A percentile compares a stretch with the other conserved stretches of the same genome.
Conservation (phyloP, 768 basidiomycete genomes). For the Pleurotus tuoliensis region DNA sequence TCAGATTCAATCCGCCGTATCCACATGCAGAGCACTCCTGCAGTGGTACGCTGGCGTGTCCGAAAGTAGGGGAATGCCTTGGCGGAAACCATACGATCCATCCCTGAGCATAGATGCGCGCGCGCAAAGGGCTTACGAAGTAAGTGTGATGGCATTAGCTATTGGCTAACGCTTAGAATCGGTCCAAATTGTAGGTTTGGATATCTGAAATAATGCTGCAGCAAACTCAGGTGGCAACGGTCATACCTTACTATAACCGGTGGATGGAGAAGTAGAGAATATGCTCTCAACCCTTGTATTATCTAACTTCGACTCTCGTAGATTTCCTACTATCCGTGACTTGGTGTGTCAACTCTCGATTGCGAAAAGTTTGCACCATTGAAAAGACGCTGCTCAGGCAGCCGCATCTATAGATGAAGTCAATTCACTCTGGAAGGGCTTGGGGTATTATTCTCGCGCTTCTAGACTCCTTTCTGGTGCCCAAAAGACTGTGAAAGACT, state of each 20-base stretch:
- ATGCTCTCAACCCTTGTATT: constrained; percentile 4
- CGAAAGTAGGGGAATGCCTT: constrained; percentile 80
- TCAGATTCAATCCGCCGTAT: constrained; percentile 33
- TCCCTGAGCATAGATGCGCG: constrained; percentile 51
- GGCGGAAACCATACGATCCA: constrained; percentile 73
- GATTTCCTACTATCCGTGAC: constrained; percentile 79
- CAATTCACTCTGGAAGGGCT: constrained; percentile 86
- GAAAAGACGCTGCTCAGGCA: constrained; percentile 37
- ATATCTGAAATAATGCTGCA: constrained; percentile 94
- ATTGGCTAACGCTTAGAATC: neutral
- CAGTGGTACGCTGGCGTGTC: constrained; percentile 73
- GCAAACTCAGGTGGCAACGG: constrained; percentile 90
- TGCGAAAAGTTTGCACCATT: neutral
- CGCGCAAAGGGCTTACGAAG: constrained; percentile 90
- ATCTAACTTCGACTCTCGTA: constrained; percentile 21
- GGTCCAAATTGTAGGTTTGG: constrained; percentile 57
- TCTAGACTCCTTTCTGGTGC: constrained; percentile 81
- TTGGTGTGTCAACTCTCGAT: constrained; percentile 45
- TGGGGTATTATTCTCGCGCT: constrained; percentile 89
- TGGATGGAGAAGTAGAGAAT: constrained; percentile 75
- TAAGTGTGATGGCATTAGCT: constrained; percentile 25
- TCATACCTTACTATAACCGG: constrained; percentile 88
- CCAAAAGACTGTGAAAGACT: constrained; percentile 66
- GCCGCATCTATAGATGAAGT: constrained; percentile 76
- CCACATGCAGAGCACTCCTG: constrained; percentile 48